These are phyloP conservation scores for Phaeophleospora eucalypticola DNA, from an alignment of 2,329 filamentous ascomycete species.

Conservation along the genomic window DNA sequence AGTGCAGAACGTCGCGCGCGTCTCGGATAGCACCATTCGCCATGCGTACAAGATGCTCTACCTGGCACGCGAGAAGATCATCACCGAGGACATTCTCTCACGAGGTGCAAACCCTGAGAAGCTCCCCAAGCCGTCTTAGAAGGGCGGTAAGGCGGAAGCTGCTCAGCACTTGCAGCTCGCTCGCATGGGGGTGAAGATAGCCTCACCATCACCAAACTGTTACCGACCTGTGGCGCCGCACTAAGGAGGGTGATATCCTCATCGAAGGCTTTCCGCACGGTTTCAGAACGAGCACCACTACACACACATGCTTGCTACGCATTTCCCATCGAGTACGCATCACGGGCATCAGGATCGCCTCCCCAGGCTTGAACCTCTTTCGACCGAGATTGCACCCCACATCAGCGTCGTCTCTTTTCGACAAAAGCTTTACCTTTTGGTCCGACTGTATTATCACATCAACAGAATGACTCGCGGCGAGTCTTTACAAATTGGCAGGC, in stretches of 20 bases:
- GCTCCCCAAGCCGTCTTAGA: constrained; percentile 52
- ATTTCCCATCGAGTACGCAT: neutral
- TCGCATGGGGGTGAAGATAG: neutral
- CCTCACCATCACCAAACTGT: neutral
- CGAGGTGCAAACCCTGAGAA: constrained; percentile 68
- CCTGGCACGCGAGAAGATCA: constrained; percentile 65
- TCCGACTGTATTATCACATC: neutral
- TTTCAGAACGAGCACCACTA: neutral
- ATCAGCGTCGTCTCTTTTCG: no score
- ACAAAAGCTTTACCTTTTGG: no score
- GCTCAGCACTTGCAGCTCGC: neutral
- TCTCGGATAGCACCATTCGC: constrained; percentile 95
- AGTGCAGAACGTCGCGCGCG: constrained; percentile 77
- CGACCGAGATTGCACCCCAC: neutral
- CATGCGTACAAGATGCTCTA: constrained; percentile 91
- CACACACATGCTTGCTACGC: neutral
- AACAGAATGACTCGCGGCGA: neutral
- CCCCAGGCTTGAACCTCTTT: neutral
- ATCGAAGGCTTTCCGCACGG: neutral
- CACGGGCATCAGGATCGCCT: neutral
- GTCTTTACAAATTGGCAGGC: neutral
- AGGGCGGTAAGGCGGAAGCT: constrained; percentile 3
- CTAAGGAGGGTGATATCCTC: constrained; percentile 5
- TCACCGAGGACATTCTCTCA: constrained; percentile 70
- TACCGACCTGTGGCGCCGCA: neutral